These are phyloP conservation scores for Gardenia jasminoides DNA, from an alignment of 257 asterid genomes.

Conservation along the genomic window DNA sequence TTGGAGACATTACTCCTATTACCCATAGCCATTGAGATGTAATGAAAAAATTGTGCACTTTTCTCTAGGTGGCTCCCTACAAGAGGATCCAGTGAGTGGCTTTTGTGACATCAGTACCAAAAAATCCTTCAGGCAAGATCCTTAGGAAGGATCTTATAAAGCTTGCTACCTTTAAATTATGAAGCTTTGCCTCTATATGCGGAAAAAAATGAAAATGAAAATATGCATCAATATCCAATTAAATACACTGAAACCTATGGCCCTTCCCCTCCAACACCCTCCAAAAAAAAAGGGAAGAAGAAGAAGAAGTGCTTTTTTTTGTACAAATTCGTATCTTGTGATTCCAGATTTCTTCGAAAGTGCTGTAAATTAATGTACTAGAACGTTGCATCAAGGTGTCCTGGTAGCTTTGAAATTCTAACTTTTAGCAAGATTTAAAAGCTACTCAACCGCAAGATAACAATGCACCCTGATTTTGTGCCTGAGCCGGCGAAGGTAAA, in stretches of 20 bases:
- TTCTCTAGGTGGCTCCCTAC: slow-evolving; percentile 83
- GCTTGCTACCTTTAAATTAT: slow-evolving; percentile 70
- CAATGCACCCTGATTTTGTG: slow-evolving; percentile 18
- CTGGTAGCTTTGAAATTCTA: too few relatives aligned
- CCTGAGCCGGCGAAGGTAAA: neutral
- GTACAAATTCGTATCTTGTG: too few relatives aligned
- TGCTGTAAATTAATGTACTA: neutral
- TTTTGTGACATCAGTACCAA: slow-evolving; percentile 73
- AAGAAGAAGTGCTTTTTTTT: neutral
- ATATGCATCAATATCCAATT: too few relatives aligned
- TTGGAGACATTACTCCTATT: too few relatives aligned
- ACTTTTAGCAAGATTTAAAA: neutral
- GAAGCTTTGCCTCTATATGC: slow-evolving; percentile 11
- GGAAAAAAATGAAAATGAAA: too few relatives aligned
- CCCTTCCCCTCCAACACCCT: too few relatives aligned
- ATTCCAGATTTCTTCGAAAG: too few relatives aligned
- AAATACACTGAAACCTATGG: too few relatives aligned
- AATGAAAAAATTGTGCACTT: neutral
- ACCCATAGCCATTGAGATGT: too few relatives aligned
- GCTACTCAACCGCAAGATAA: slow-evolving; percentile 14
- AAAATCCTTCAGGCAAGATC: slow-evolving; percentile 93
- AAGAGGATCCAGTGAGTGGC: slow-evolving; percentile 81
- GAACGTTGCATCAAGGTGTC: neutral
- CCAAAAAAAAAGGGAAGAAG: too few relatives aligned
- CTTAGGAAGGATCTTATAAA: slow-evolving; percentile 89